Evolutionary conservation across 2,329 filamentous ascomycete species (phyloP).

Genomic region (Monilinia laxa): DNA sequence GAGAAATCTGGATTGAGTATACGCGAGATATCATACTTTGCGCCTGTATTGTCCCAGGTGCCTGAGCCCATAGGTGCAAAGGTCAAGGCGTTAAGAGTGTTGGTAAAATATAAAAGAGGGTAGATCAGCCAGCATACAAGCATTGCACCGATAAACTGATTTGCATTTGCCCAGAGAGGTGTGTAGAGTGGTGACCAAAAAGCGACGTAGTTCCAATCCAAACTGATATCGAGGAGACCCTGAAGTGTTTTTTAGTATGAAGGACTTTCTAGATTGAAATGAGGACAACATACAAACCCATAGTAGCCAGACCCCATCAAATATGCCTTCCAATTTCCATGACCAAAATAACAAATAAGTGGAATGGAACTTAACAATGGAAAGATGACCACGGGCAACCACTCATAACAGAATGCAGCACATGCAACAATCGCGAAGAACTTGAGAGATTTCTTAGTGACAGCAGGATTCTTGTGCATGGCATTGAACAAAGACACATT

Average conservation of each 20-base stretch:
- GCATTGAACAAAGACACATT: slow-evolving; percentile 46
- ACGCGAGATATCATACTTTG: slow-evolving; percentile 60
- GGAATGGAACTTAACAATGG: slow-evolving; percentile 51
- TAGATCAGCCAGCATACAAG: slow-evolving; percentile 40
- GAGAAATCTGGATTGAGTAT: slow-evolving; percentile 53
- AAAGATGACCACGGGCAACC: slow-evolving; percentile 23
- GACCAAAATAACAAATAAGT: slow-evolving; percentile 48
- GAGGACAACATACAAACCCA: slow-evolving; percentile 26
- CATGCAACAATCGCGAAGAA: slow-evolving; percentile 39
- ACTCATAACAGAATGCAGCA: slow-evolving; percentile 22
- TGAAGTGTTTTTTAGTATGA: neutral
- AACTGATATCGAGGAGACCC: slow-evolving; percentile 42
- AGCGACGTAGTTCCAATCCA: slow-evolving; percentile 48
- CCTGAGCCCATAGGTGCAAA: slow-evolving; percentile 47
- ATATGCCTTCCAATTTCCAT: slow-evolving; percentile 49
- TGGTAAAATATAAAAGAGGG: slow-evolving; percentile 45
- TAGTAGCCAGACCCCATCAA: slow-evolving; percentile 48
- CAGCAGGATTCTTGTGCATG: slow-evolving; percentile 43
- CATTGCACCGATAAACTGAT: slow-evolving; percentile 38
- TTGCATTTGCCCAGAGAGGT: slow-evolving; percentile 42
- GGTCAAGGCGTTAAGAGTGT: slow-evolving; percentile 44
- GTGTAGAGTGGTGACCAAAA: slow-evolving; percentile 31
- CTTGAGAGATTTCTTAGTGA: slow-evolving; percentile 42
- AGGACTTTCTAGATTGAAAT: neutral
- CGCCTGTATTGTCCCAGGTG: slow-evolving; percentile 64